Evolutionary conservation across 225 moss, liverwort and hornwort species (phyloP).

Genomic region (Takakia lepidozioides): DNA sequence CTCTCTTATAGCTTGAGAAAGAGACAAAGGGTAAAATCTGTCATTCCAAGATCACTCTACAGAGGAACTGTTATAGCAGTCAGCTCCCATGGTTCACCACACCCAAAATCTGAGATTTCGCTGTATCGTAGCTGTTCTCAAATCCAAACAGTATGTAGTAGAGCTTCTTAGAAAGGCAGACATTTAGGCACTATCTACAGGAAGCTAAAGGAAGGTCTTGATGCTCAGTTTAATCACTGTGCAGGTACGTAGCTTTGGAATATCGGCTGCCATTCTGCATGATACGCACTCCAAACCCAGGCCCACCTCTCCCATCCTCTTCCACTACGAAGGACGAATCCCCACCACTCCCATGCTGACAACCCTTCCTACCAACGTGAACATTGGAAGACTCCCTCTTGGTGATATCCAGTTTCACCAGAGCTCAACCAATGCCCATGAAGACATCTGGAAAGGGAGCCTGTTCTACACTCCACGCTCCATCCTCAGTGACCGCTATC

Average conservation of each 20-base stretch:
- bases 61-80: no score
- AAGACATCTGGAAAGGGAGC: constrained; percentile 17
- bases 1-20: no score
- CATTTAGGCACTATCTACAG: no score
- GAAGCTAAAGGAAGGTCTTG: no score
- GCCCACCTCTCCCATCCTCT: constrained; percentile 5
- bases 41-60: no score
- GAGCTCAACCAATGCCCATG: constrained; percentile 1
- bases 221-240: no score
- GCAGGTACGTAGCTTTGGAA: constrained; percentile 7
- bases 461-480: constrained; percentile 1
- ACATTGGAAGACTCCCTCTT: constrained; percentile 14
- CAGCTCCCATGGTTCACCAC: no score
- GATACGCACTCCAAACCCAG: constrained; percentile 5
- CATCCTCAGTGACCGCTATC: constrained; percentile 6
- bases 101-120: no score
- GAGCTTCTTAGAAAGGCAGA: no score
- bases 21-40: no score
- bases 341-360: constrained; percentile 11
- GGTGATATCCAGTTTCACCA: constrained; percentile 16
- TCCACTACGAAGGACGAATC: constrained; percentile 7
- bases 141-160: no score
- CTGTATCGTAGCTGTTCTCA: no score
- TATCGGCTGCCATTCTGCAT: constrained; percentile 8
- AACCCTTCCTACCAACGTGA: constrained; percentile 10